Conservation (phyloP, 1,284 basidiomycete genomes). For the Pholiota adiposa region DNA sequence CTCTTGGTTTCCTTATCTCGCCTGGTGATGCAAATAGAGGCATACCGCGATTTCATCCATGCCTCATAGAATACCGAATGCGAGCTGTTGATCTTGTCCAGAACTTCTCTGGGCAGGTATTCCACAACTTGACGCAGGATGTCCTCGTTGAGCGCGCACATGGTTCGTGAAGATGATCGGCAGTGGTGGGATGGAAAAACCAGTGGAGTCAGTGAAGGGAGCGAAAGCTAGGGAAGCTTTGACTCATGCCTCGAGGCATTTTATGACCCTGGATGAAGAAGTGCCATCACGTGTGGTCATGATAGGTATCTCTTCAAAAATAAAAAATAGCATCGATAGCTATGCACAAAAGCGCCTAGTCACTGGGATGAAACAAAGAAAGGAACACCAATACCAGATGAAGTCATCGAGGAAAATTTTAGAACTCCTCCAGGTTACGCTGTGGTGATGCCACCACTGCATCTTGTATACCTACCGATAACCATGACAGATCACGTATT, state of each 20-base stretch:
- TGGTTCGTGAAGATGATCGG: slow-evolving; percentile 1
- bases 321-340: too few relatives aligned
- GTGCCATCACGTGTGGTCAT: not conserved
- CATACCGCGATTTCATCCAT: slow-evolving; percentile 32
- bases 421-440: too few relatives aligned
- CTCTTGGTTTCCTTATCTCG: slow-evolving; percentile 36
- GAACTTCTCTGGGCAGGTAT: slow-evolving; percentile 30
- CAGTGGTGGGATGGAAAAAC: not conserved
- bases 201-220: not conserved
- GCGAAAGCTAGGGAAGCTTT: not conserved
- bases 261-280: not conserved
- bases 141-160: slow-evolving; percentile 31
- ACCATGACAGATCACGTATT: not conserved
- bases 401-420: not conserved
- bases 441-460: too few relatives aligned
- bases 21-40: slow-evolving; percentile 28
- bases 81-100: slow-evolving; percentile 29
- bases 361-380: not conserved
- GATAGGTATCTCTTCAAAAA: not conserved
- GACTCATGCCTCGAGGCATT: slow-evolving; percentile 17
- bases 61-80: slow-evolving; percentile 35
- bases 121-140: slow-evolving; percentile 34
- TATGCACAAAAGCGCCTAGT: not conserved
- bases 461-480: not conserved
- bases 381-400: not conserved